Percentiles rank a stretch among this genome's conserved stretches.
phyloP scores from a whole-genome alignment of 768 basidiomycete genomes.

The Suillus placidus region DNA sequence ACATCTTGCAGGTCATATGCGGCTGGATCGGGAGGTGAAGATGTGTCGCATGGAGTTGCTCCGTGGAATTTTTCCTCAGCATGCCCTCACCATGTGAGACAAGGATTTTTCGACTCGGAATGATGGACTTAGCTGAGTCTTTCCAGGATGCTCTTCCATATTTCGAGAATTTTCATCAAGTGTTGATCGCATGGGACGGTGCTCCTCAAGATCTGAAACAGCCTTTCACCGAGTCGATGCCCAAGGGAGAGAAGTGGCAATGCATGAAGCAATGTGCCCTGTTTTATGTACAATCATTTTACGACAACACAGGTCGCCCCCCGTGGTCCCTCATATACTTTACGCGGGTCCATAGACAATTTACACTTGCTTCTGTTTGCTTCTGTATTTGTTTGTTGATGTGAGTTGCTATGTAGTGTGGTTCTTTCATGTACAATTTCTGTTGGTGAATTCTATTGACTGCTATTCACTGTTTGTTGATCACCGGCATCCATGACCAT shows the following conservation, averaged over 20 bases:
- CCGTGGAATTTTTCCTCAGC: not conserved
- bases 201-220: not conserved
- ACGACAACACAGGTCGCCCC: not conserved
- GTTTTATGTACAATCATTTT: not conserved
- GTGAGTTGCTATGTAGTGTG: not conserved
- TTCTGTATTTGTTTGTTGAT: not conserved
- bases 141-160: not conserved
- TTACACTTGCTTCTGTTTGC: not conserved
- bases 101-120: not conserved
- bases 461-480: constrained; percentile 1
- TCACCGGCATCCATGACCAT: not conserved
- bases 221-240: not conserved
- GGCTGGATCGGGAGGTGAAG: not conserved
- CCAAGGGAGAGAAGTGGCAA: not conserved
- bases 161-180: not conserved
- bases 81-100: no score
- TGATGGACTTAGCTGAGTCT: constrained; percentile 1
- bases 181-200: not conserved
- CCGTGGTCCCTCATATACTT: not conserved
- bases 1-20: not conserved
- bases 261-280: not conserved
- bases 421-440: not conserved
- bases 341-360: not conserved
- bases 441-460: not conserved
- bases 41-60: not conserved